A percentile compares a stretch with the other conserved stretches of the same genome.
These are phyloP conservation scores for Rhynchospora pubera DNA, from an alignment of 176 grass and related monocot species.

Conservation along the genomic window DNA sequence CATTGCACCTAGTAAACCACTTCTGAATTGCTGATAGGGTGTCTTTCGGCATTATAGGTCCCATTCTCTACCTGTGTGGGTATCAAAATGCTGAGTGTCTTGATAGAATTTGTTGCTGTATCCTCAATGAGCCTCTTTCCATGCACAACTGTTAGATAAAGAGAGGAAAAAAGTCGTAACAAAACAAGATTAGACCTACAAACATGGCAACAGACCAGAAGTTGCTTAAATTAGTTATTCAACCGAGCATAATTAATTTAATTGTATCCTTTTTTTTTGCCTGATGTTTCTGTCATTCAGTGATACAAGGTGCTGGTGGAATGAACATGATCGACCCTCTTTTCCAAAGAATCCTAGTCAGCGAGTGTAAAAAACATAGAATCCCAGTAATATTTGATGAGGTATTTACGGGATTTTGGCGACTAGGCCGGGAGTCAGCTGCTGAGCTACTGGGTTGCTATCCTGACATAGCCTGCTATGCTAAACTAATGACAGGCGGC, in stretches of 20 bases:
- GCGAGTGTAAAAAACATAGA: conserved; percentile 47
- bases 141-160: not conserved
- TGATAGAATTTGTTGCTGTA: not conserved
- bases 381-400: conserved; percentile 98
- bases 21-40: not conserved
- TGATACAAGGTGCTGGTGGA: conserved; percentile 87
- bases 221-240: not conserved
- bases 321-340: conserved; percentile 93
- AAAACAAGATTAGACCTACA: not conserved
- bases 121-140: not conserved
- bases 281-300: conserved; percentile 26
- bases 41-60: not conserved
- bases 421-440: conserved; percentile 76
- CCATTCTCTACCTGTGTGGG: not conserved
- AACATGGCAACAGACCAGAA: not conserved
- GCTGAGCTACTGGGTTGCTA: conserved; percentile 69
- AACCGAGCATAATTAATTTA: not conserved
- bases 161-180: not conserved
- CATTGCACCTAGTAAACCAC: not conserved
- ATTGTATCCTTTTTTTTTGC: not conserved
- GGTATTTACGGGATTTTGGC: conserved; percentile 92
- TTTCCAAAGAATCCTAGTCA: conserved; percentile 71
- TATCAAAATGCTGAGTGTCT: not conserved
- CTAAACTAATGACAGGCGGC: conserved; percentile 91
- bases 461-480: conserved; percentile 90